These are phyloP conservation scores for Aspergillus tubingensis DNA, from an alignment of 2,329 filamentous ascomycete genomes.

Conservation along the genomic window DNA sequence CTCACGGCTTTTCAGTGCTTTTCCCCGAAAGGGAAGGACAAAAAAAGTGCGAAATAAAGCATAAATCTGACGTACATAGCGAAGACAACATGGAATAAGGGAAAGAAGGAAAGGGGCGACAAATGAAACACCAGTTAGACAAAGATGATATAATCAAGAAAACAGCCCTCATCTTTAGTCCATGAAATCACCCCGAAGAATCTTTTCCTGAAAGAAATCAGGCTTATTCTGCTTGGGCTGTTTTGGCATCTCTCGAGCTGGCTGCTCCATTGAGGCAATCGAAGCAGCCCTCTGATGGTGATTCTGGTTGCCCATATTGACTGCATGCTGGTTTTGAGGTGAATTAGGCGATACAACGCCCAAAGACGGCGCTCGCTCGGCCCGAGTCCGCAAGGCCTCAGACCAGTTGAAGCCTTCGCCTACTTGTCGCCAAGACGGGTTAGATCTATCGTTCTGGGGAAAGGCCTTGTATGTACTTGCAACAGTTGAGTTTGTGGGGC, in stretches of 20 bases:
- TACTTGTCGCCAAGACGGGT: slow-evolving; percentile 53
- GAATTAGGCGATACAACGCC: slow-evolving; percentile 33
- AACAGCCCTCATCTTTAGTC: slow-evolving; percentile 57
- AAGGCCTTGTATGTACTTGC: slow-evolving; percentile 41
- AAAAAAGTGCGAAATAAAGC: too few species aligned
- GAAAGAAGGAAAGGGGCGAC: not conserved
- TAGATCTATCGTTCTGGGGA: slow-evolving; percentile 44
- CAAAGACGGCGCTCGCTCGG: slow-evolving; percentile 69
- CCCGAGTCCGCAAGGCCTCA: slow-evolving; percentile 89
- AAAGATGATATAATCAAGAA: not conserved
- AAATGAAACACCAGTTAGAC: slow-evolving; percentile 1
- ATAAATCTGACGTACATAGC: too few species aligned
- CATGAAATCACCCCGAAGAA: slow-evolving; percentile 98
- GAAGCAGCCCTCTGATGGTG: slow-evolving; percentile 45
- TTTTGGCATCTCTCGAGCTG: slow-evolving; percentile 47
- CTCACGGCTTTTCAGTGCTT: not conserved
- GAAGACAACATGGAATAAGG: not conserved
- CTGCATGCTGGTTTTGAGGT: slow-evolving; percentile 42
- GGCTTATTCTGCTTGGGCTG: slow-evolving; percentile 66
- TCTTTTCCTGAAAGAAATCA: slow-evolving; percentile 94
- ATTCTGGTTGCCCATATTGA: slow-evolving; percentile 48
- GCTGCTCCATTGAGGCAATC: slow-evolving; percentile 59
- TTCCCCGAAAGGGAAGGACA: not conserved
- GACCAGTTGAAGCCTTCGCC: slow-evolving; percentile 97
- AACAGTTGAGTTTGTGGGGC: slow-evolving; percentile 28